These are phyloP conservation scores for Petunia secreta DNA, from an alignment of 257 asterid genomes.

Conservation along the genomic window DNA sequence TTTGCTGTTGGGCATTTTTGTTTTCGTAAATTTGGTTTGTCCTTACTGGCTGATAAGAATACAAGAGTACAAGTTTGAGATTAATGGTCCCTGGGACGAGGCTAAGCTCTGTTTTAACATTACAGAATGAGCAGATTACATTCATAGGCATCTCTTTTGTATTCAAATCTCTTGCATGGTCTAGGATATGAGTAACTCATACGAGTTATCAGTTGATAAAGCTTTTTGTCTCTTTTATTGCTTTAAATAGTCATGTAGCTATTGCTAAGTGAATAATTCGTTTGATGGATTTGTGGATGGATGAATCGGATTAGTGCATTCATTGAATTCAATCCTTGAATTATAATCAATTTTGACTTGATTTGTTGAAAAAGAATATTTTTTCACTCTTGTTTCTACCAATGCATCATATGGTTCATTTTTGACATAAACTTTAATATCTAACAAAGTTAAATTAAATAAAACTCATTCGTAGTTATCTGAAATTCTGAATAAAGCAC, in stretches of 20 bases:
- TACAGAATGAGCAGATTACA: constrained; percentile 48
- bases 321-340: not conserved
- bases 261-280: not conserved
- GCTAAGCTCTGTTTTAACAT: constrained; percentile 87
- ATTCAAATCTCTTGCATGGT: not conserved
- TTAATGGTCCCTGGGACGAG: constrained; percentile 98
- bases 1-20: constrained; percentile 52
- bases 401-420: too few species aligned
- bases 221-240: not conserved
- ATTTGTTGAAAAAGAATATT: too few species aligned
- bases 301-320: not conserved
- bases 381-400: not conserved
- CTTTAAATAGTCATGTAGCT: not conserved
- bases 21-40: constrained; percentile 76
- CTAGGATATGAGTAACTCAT: not conserved
- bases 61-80: constrained; percentile 91
- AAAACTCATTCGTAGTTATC: too few species aligned
- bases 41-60: constrained; percentile 93
- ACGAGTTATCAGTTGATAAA: not conserved
- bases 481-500: too few species aligned
- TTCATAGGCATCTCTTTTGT: not conserved
- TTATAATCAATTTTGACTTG: constrained; percentile 10
- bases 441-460: too few species aligned
- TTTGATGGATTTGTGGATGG: constrained; percentile 16
- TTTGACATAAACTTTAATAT: not conserved